A percentile compares a stretch with the other conserved stretches of the same genome.
Evolutionary conservation across 345 rosid genomes (phyloP).

Genomic region (Citrus unshiu): DNA sequence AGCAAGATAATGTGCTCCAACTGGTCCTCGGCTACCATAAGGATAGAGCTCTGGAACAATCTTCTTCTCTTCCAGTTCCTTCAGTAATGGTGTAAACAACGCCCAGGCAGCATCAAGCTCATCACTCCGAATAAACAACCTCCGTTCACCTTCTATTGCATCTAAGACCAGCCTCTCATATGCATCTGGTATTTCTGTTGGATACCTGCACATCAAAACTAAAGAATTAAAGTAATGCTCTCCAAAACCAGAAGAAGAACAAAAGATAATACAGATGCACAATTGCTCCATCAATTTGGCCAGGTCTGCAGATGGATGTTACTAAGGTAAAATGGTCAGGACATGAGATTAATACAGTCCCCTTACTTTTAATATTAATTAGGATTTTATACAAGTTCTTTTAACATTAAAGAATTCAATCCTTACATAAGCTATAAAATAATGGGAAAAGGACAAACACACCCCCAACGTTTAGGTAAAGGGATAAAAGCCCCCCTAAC

Average conservation of each 20-base stretch:
- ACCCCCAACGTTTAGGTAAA: too few species aligned
- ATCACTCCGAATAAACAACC: slow-evolving; percentile 79
- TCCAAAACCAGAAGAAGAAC: background rate
- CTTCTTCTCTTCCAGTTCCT: slow-evolving; percentile 63
- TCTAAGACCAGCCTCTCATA: slow-evolving; percentile 85
- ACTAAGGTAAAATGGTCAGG: background rate
- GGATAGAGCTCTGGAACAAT: slow-evolving; percentile 86
- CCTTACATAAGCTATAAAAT: background rate
- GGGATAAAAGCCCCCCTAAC: too few species aligned
- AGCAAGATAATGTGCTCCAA: slow-evolving; percentile 87
- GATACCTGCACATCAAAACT: slow-evolving; percentile 42
- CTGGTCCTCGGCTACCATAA: slow-evolving; percentile 88
- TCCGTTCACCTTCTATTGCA: slow-evolving; percentile 78
- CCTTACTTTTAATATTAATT: background rate
- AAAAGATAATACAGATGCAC: background rate
- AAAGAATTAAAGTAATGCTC: background rate
- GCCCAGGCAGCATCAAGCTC: slow-evolving; percentile 94
- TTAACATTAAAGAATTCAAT: background rate
- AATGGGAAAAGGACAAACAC: background rate
- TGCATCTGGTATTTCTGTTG: slow-evolving; percentile 80
- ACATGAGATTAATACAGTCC: background rate
- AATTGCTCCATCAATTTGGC: background rate
- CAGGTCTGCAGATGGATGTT: background rate
- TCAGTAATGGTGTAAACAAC: slow-evolving; percentile 66
- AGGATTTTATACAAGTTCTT: too few species aligned